Evolutionary conservation across 1,139 yeast genomes (phyloP).

Genomic region (Ogataea hybrid): DNA sequence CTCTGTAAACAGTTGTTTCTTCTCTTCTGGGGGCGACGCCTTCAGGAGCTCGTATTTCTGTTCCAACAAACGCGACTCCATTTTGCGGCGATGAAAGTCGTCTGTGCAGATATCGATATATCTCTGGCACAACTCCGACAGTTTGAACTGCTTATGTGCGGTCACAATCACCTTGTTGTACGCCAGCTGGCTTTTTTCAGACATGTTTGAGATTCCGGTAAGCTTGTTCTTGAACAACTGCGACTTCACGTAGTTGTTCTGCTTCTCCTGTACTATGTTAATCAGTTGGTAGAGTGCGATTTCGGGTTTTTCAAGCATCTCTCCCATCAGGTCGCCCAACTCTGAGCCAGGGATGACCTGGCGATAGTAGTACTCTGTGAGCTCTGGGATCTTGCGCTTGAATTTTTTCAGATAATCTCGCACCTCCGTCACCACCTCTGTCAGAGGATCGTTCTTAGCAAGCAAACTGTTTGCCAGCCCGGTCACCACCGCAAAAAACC

Average conservation of each 20-base stretch:
- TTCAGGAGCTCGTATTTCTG: constrained; percentile 55
- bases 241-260: constrained; percentile 37
- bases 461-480: constrained; percentile 39
- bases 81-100: constrained; percentile 58
- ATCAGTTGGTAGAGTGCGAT: constrained; percentile 51
- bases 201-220: constrained; percentile 38
- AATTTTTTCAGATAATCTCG: constrained; percentile 42
- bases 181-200: constrained; percentile 34
- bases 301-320: constrained; percentile 49
- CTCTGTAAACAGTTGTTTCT: constrained; percentile 37
- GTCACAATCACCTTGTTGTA: constrained; percentile 49
- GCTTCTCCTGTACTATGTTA: constrained; percentile 42
- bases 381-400: constrained; percentile 34
- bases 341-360: constrained; percentile 62
- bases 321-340: constrained; percentile 56
- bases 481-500: constrained; percentile 48
- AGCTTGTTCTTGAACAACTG: constrained; percentile 39
- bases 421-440: constrained; percentile 49
- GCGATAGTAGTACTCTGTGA: constrained; percentile 48
- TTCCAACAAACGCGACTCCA: constrained; percentile 59
- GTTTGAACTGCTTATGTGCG: constrained; percentile 46
- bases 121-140: constrained; percentile 53
- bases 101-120: constrained; percentile 62
- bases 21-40: constrained; percentile 44
- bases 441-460: constrained; percentile 36